Evolutionary conservation across 495 filamentous ascomycete genomes (phyloP).

Genomic region (Podospora fimiseda): DNA sequence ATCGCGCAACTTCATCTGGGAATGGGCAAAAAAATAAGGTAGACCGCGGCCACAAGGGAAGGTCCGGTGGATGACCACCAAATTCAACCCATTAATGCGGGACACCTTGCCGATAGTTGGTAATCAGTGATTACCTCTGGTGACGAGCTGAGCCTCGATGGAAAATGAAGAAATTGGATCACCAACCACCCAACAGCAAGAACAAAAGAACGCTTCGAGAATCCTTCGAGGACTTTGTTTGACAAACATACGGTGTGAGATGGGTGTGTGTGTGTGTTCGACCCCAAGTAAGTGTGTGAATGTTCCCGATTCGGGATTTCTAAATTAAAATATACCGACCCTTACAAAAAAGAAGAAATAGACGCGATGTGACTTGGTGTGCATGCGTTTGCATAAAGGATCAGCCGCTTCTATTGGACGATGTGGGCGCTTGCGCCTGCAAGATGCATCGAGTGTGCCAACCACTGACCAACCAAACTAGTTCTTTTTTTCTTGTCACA

Average conservation of each 20-base stretch:
- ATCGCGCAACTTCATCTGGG: no score
- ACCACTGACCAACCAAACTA: conserved; percentile 15
- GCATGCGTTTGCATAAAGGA: conserved; percentile 14
- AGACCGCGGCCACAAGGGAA: neutral
- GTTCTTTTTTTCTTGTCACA: neutral
- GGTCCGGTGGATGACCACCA: neutral
- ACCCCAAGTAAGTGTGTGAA: no score
- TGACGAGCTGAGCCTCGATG: neutral
- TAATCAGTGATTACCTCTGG: neutral
- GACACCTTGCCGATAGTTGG: conserved; percentile 1
- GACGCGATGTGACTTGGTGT: conserved; percentile 31
- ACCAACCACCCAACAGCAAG: no score
- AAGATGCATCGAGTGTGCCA: conserved; percentile 19
- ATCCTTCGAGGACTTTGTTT: neutral
- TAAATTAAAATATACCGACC: conserved; percentile 8
- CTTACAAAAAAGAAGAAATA: conserved; percentile 14
- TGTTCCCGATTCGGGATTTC: conserved; percentile 6
- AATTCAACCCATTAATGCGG: neutral
- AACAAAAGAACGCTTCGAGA: neutral
- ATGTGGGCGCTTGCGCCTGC: conserved; percentile 31
- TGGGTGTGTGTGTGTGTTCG: no score
- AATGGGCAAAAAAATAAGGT: no score
- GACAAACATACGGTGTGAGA: neutral
- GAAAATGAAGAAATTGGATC: neutral
- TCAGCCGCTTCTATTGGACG: conserved; percentile 14